Percentiles rank a stretch among this genome's conserved stretches.
phyloP scores from a whole-genome alignment of 73 alveolate species.

The Paramecium pentaurelia region DNA sequence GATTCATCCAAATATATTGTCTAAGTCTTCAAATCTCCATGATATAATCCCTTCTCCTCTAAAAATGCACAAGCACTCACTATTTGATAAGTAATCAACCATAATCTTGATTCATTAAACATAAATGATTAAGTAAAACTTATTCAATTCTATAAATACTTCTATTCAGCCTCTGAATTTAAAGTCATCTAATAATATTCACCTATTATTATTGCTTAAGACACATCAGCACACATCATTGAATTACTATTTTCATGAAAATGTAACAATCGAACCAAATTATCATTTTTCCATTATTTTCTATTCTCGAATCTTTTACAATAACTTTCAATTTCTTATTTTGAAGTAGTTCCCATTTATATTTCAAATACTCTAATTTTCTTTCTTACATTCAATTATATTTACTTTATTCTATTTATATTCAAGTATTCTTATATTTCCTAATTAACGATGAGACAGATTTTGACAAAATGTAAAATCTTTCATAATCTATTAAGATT shows the following conservation, averaged over 20 bases:
- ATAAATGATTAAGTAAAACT: neutral
- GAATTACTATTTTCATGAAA: neutral
- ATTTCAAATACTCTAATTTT: neutral
- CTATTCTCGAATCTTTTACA: neutral
- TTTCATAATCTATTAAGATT: neutral
- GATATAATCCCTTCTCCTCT: neutral
- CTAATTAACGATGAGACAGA: neutral
- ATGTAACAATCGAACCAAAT: neutral
- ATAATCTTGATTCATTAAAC: slow-evolving; percentile 27
- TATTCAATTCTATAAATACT: neutral
- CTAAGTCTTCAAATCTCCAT: neutral
- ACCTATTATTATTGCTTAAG: neutral
- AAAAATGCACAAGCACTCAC: neutral
- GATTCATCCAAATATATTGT: neutral
- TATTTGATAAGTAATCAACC: neutral
- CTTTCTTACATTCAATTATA: neutral
- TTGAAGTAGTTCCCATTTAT: neutral
- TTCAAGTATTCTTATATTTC: neutral
- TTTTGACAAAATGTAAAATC: neutral
- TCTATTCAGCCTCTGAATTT: neutral
- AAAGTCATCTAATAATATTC: neutral
- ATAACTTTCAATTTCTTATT: neutral
- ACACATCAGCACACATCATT: neutral
- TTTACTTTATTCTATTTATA: neutral
- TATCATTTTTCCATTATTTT: neutral